A percentile compares a stretch with the other conserved stretches of the same genome.
phyloP scores from a whole-genome alignment of 441 rosid species.

The Erodium texanum region DNA sequence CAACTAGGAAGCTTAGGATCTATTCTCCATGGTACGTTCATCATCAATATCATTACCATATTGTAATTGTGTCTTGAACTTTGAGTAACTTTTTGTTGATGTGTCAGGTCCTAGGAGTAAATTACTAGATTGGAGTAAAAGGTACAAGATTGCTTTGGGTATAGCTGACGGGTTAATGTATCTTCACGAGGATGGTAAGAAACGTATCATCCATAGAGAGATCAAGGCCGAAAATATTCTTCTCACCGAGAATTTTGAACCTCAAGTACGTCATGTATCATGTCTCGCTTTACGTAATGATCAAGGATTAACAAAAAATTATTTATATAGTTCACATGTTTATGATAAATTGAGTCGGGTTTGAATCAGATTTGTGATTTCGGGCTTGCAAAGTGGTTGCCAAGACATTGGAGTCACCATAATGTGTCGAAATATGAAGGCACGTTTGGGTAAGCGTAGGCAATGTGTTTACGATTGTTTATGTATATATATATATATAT shows the following conservation, averaged over 20 bases:
- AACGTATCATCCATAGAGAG: constrained; percentile 84
- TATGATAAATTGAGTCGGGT: background rate
- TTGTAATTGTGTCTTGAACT: too few relatives aligned
- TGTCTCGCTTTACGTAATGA: too few relatives aligned
- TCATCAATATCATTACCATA: background rate
- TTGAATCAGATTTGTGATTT: constrained; percentile 21
- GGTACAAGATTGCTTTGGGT: constrained; percentile 75
- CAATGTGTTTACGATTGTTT: background rate
- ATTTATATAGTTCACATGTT: too few relatives aligned
- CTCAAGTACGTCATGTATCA: constrained; percentile 47
- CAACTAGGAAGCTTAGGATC: constrained; percentile 70
- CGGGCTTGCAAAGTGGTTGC: constrained; percentile 23
- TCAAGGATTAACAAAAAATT: too few relatives aligned
- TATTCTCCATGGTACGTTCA: constrained; percentile 59
- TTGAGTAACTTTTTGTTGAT: background rate
- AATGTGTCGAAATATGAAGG: constrained; percentile 21
- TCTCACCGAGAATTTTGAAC: constrained; percentile 72
- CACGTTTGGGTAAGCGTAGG: constrained; percentile 25
- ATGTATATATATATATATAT: background rate
- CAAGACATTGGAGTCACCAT: constrained; percentile 22
- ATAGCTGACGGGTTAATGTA: constrained; percentile 69
- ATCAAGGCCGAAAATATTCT: constrained; percentile 89
- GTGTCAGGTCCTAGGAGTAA: constrained; percentile 40
- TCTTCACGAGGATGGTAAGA: constrained; percentile 76
- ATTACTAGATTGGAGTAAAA: constrained; percentile 56